Conservation (phyloP, 805 yeast genomes). For the baker's yeast (Saccharomyces cerevisiae) region DNA sequence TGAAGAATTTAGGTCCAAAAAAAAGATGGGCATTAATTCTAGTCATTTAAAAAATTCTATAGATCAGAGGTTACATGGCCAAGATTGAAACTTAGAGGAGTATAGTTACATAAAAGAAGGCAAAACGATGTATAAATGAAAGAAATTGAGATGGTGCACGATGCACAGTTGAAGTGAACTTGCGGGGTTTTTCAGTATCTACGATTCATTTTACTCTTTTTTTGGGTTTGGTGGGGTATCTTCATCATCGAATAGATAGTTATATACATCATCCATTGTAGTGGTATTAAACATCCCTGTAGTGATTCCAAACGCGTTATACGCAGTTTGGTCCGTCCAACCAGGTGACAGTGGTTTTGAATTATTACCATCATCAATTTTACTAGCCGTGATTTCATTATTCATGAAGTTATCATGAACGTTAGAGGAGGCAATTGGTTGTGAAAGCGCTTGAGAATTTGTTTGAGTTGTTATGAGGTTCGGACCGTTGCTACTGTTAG, state of each 20-base stretch:
- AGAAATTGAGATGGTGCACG: neutral
- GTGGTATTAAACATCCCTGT: constrained; percentile 25
- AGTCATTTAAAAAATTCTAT: neutral
- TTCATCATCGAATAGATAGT: constrained; percentile 22
- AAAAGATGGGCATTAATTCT: neutral
- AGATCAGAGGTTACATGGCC: neutral
- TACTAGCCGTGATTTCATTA: neutral
- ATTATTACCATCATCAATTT: neutral
- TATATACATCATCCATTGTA: constrained; percentile 28
- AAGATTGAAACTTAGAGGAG: neutral
- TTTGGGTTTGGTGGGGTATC: constrained; percentile 6
- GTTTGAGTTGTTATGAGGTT: neutral
- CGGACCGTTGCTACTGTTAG: neutral
- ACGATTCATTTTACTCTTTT: neutral
- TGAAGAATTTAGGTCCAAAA: neutral
- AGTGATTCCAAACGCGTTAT: constrained; percentile 12
- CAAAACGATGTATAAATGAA: neutral
- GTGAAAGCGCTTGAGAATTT: neutral
- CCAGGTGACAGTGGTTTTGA: neutral
- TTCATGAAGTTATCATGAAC: neutral
- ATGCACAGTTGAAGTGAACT: neutral
- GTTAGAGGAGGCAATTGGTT: neutral
- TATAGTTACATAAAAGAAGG: neutral
- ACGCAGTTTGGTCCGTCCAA: constrained; percentile 16
- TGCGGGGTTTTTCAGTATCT: neutral